Base-by-base conservation (phyloP, 768 basidiomycete genomes). In the Neoboletus brunneissimus region DNA sequence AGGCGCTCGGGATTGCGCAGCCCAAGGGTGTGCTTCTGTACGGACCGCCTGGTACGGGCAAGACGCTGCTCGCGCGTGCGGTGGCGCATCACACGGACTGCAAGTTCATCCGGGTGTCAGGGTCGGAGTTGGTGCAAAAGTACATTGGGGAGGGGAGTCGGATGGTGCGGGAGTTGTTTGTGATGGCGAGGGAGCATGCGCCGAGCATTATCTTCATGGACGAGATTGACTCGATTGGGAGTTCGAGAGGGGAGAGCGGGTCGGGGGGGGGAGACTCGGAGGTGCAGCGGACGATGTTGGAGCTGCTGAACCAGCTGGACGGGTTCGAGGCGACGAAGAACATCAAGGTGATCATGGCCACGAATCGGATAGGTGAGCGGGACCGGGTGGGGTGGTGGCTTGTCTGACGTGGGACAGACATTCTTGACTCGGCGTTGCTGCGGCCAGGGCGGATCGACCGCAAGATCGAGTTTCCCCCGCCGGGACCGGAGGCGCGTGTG, bases 201-300 rank as follows among this genome's bases (percentile, higher is more conserved):
- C 96, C 96, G 35, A 91, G 89, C 72, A 97, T 98, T 75, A 97
- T 98, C 70, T 98, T 98, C 79, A 97, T 98, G 95, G 96, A 98
- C 71, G 96, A 98, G 75, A 98, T 98, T 61, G 96, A 98, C 75
- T 94, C 91, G 20, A 98, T 98, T 67, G 96, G 96, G 53, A 90
- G 88, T 60, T 93, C 92, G 60, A 76, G 95, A 69, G 93, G 95
- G 12, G 91, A 94, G 62, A 76, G 80, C 32, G 86, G 86, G 9
- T 80, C 72, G 75, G 89, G 91, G 22, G 87, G 87, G 41, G 91
- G 91, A 2, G 91, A 94, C 65, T 90, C 88, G 4, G 92, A 94
- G 71, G 91, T 93, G 56, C 91, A 94, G 76, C 76, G 91, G 53
- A 94, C 91, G 54, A 93, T 94, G 91, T 72, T 94, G 75, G 91